These are phyloP conservation scores for Diplocarpon mali DNA, from an alignment of 2,329 filamentous ascomycete genomes.

Conservation along the genomic window DNA sequence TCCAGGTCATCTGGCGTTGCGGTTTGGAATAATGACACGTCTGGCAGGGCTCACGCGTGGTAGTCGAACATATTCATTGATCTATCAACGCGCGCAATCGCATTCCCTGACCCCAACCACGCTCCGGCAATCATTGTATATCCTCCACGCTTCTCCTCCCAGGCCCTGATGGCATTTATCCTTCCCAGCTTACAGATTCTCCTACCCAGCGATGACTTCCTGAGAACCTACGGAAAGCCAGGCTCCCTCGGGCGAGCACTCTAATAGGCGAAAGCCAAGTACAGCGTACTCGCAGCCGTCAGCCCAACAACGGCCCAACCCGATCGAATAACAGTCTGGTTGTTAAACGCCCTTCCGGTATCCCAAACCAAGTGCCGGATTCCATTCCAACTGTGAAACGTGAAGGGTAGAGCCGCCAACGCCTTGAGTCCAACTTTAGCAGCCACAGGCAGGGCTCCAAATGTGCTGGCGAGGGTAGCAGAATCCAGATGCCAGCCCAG, in stretches of 20 bases:
- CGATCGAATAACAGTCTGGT: conserved; percentile 51
- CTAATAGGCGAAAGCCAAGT: conserved; percentile 18
- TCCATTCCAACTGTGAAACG: conserved; percentile 59
- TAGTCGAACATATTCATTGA: too few species aligned
- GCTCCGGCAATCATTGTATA: too few species aligned
- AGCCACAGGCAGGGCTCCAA: conserved; percentile 48
- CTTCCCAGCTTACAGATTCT: too few species aligned
- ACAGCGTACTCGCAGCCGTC: conserved; percentile 36
- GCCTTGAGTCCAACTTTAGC: conserved; percentile 50
- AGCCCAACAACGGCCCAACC: conserved; percentile 53
- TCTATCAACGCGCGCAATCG: too few species aligned
- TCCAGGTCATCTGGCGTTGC: too few species aligned
- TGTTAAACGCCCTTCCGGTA: conserved; percentile 48
- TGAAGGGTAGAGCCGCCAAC: conserved; percentile 50
- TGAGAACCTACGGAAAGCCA: too few species aligned
- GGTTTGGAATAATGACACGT: too few species aligned
- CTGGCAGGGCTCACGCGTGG: too few species aligned
- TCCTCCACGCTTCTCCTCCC: too few species aligned
- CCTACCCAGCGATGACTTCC: too few species aligned
- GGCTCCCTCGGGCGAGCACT: background rate
- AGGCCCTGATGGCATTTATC: too few species aligned
- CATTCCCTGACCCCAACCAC: too few species aligned
- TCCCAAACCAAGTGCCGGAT: conserved; percentile 64
- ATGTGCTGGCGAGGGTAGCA: conserved; percentile 49
- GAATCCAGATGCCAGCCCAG: conserved; percentile 59